Evolutionary conservation across 371 early-diverging fungal species (phyloP), one percentile per base, ranked within the genome.

Genomic region (Rhizopus delemar): DNA sequence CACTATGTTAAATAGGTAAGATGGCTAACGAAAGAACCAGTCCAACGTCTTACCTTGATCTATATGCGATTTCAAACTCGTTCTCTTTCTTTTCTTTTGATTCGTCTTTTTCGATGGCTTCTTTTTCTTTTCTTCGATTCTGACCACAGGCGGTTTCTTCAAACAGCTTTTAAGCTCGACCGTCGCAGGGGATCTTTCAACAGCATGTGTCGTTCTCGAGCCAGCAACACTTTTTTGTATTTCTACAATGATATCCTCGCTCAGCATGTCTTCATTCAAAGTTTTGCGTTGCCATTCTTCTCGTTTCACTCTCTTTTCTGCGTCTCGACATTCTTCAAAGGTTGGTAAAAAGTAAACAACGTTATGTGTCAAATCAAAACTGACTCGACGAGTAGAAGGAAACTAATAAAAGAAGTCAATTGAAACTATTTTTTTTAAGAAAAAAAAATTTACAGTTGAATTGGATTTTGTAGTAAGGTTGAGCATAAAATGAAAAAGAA

Each of bases 311-410:
- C 59, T 46, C 41, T 64, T 68, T 7, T 68, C 68, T 51, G 62
- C 66, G 51, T 71, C 62, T 31, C 68, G 63, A 35, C 70, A 71
- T 51, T 79, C 61, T 56, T 74, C 63, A 15, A 66, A 56, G 6
- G 72, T 63, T 41, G 79, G 79, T n/a, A 79, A 64, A n/a, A 74
- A 52, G 57, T 79, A 59, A 8, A 79, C 68, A 5, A 48, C 59
- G 50, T 75, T 79, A 54, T 79, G 79, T n/a, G 62, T 64, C 58
- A 79, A 58, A 35, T 79, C 79, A 41, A 79, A 79, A 45, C 76
- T 76, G 8, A 79, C 79, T 57, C 79, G 56, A 39, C 78, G 74
- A 43, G 16, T 32, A 32, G 29, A 29, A 6, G 22, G 22, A 2
- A 22, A 22, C 22, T 22, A 22, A 22, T 22, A 22, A 22, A 22